phyloP scores from a whole-genome alignment of 106 monocot genomes.

The Posidonia australis region DNA sequence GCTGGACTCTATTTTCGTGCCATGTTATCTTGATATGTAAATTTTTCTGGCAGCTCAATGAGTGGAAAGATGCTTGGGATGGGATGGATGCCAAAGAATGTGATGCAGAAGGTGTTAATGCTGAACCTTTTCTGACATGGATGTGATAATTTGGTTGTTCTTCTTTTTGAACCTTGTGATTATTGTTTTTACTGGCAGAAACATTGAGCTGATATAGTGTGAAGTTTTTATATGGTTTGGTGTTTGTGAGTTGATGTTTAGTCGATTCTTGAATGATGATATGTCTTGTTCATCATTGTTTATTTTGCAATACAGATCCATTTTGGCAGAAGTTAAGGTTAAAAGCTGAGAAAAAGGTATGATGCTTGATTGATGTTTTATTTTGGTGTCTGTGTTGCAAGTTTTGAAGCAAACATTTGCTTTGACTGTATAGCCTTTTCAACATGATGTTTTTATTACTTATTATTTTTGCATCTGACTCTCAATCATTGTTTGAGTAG shows the following conservation, averaged over 20 bases:
- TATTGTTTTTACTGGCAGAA: neutral
- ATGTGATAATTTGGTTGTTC: too few relatives aligned
- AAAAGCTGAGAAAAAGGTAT: constrained; percentile 31
- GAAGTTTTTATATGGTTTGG: neutral
- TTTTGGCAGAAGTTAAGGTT: constrained; percentile 35
- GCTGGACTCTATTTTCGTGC: too few relatives aligned
- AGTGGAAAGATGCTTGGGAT: constrained; percentile 3
- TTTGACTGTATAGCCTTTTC: too few relatives aligned
- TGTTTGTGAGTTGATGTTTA: neutral
- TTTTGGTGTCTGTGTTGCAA: too few relatives aligned
- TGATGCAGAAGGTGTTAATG: neutral
- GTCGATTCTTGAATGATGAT: neutral
- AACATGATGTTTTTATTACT: too few relatives aligned
- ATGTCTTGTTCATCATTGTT: neutral
- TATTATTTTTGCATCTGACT: too few relatives aligned
- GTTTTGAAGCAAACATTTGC: too few relatives aligned
- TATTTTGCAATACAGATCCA: constrained; percentile 19
- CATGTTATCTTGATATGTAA: neutral
- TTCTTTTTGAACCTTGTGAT: too few relatives aligned
- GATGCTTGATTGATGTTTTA: neutral
- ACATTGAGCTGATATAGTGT: neutral
- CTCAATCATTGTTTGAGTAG: too few relatives aligned
- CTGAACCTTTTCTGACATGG: too few relatives aligned
- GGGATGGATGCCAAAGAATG: neutral
- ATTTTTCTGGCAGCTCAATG: neutral